Conservation (phyloP, 306 rosid species). For the Gleditsia sinensis region DNA sequence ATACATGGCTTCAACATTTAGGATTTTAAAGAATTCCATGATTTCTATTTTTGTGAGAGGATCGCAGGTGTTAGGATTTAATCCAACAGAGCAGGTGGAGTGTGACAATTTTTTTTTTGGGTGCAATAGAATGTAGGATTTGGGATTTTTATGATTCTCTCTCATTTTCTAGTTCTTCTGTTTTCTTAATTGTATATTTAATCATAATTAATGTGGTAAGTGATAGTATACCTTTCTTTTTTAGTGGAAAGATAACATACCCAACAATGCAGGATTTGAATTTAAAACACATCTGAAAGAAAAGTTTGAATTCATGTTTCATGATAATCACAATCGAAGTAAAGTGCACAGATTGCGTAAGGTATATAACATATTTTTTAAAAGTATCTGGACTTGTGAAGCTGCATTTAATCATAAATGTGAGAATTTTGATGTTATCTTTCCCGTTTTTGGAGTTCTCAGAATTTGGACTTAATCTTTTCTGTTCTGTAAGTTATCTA, state of each 20-base stretch:
- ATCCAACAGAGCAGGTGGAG: background rate
- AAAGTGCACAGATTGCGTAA: background rate
- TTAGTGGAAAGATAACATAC: too few relatives aligned
- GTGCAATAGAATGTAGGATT: background rate
- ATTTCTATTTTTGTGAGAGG: background rate
- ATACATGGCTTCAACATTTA: background rate
- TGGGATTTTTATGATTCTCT: background rate
- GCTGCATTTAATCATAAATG: background rate
- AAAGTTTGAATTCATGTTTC: too few relatives aligned
- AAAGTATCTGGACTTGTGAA: background rate
- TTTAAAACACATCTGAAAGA: background rate
- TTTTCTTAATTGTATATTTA: constrained; percentile 1
- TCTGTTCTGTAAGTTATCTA: background rate
- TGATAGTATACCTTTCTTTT: too few relatives aligned
- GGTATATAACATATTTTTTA: background rate
- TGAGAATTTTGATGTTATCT: too few relatives aligned
- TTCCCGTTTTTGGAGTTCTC: background rate
- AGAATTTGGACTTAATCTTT: background rate
- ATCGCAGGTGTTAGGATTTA: background rate
- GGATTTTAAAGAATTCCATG: background rate
- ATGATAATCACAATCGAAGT: background rate
- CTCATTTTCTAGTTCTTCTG: background rate
- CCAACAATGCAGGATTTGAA: background rate
- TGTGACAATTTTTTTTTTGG: background rate
- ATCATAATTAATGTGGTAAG: too few relatives aligned